Evolutionary conservation across 208 protist genomes (phyloP).

Genomic region (Trypanosoma cruzi): DNA sequence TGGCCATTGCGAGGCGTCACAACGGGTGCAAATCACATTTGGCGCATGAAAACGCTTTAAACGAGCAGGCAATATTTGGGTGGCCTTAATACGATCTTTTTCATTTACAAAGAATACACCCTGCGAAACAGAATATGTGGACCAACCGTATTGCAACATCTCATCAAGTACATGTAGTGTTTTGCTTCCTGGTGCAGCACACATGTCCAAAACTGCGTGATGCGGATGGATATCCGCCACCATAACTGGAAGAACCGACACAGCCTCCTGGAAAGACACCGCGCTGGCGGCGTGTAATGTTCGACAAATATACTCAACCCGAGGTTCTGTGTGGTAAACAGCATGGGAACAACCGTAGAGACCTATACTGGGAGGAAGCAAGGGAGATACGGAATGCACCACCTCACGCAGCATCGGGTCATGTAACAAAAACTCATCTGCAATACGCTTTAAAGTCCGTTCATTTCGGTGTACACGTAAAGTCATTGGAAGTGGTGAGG

Average conservation of each 20-base stretch:
- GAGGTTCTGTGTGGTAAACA: conserved; percentile 72
- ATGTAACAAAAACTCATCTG: conserved; percentile 42
- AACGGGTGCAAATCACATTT: conserved; percentile 80
- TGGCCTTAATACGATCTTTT: conserved; percentile 93
- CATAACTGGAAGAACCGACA: conserved; percentile 82
- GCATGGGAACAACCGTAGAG: conserved; percentile 79
- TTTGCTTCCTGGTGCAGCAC: conserved; percentile 93
- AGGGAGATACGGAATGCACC: conserved; percentile 37
- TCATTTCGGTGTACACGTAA: conserved; percentile 85
- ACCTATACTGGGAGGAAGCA: conserved; percentile 31
- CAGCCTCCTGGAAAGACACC: conserved; percentile 90
- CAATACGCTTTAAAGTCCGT: conserved; percentile 37
- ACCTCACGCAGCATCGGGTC: conserved; percentile 32
- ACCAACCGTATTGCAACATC: conserved; percentile 59
- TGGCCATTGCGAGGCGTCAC: conserved; percentile 91
- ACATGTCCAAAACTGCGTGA: conserved; percentile 89
- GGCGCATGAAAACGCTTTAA: conserved; percentile 91
- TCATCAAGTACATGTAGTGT: conserved; percentile 87
- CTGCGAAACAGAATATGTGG: conserved; percentile 26
- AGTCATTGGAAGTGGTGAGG: conserved; percentile 85
- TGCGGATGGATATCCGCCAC: conserved; percentile 77
- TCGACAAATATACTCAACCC: conserved; percentile 77
- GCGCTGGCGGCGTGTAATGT: conserved; percentile 82
- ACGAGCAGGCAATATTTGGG: conserved; percentile 88
- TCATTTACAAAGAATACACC: conserved; percentile 89